Conservation (phyloP, 495 filamentous ascomycete species). For the Parmelia sp. region DNA sequence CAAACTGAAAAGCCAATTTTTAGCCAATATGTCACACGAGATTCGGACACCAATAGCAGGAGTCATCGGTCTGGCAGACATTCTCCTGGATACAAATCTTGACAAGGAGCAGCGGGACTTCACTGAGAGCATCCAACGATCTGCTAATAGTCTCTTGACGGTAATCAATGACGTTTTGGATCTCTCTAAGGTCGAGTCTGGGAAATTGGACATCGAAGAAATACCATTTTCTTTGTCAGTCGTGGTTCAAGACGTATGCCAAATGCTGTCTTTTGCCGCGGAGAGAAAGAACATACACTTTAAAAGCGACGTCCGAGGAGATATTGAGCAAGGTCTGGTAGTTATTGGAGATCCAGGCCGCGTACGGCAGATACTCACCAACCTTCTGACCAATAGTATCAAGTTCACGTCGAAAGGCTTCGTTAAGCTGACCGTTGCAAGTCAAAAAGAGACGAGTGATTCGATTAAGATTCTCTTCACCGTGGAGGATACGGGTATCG, state of each 20-base stretch:
- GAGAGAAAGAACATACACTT: slow-evolving; percentile 55
- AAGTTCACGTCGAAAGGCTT: slow-evolving; percentile 76
- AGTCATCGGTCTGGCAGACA: slow-evolving; percentile 68
- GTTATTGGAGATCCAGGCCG: slow-evolving; percentile 66
- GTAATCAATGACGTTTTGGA: slow-evolving; percentile 90
- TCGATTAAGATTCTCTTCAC: slow-evolving; percentile 47
- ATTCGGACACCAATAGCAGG: slow-evolving; percentile 76
- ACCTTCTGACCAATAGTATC: slow-evolving; percentile 81
- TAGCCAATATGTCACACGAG: slow-evolving; percentile 85
- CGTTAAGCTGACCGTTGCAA: slow-evolving; percentile 43
- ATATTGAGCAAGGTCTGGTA: slow-evolving; percentile 39
- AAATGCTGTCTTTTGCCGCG: slow-evolving; percentile 44
- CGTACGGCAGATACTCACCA: slow-evolving; percentile 76
- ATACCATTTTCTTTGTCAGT: slow-evolving; percentile 71
- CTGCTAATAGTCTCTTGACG: slow-evolving; percentile 72
- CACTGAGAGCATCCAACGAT: slow-evolving; percentile 71
- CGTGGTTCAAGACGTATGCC: slow-evolving; percentile 61
- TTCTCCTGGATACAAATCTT: slow-evolving; percentile 61
- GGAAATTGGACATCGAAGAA: slow-evolving; percentile 64
- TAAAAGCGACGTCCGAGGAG: slow-evolving; percentile 42
- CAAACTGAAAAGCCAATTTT: slow-evolving; percentile 60
- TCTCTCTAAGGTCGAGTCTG: slow-evolving; percentile 81
- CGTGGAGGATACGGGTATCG: slow-evolving; percentile 78
- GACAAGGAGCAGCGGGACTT: slow-evolving; percentile 64
- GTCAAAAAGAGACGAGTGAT: slow-evolving; percentile 33